Conservation (phyloP, 73 alveolate genomes). For the Symbiodinium pilosum region DNA sequence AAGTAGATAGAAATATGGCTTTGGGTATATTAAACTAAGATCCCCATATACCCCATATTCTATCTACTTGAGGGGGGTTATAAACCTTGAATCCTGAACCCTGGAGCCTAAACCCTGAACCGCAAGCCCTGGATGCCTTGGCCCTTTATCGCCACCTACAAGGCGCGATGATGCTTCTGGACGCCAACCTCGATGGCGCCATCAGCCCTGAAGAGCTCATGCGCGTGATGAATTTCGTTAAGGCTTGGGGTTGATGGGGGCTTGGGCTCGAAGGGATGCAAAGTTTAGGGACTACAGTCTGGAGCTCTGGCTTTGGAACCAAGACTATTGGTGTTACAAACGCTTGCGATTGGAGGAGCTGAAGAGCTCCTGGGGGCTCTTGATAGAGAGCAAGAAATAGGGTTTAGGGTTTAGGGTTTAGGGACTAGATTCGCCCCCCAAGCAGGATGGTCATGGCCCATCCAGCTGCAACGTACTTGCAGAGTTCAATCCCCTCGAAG, state of each 20-base stretch:
- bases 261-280: background rate
- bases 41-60: too few species aligned
- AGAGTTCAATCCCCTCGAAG: too few species aligned
- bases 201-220: constrained; percentile 26
- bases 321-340: background rate
- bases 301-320: background rate
- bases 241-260: too few species aligned
- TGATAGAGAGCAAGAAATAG: background rate
- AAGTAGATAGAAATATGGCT: too few species aligned
- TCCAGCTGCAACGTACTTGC: too few species aligned
- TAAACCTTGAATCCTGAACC: background rate
- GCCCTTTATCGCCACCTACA: too few species aligned
- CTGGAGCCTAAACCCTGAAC: too few species aligned
- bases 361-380: background rate
- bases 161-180: constrained; percentile 68
- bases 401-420: background rate
- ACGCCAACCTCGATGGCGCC: constrained; percentile 66
- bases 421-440: background rate
- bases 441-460: too few species aligned
- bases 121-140: too few species aligned
- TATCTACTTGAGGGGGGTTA: too few species aligned
- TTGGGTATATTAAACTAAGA: too few species aligned
- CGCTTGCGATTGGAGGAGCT: background rate
- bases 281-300: background rate
- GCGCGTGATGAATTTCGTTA: constrained; percentile 35